Evolutionary conservation across 2,329 filamentous ascomycete species (phyloP), one percentile per base, ranked within the genome.

Genomic region (Arthrobotrys iridis): DNA sequence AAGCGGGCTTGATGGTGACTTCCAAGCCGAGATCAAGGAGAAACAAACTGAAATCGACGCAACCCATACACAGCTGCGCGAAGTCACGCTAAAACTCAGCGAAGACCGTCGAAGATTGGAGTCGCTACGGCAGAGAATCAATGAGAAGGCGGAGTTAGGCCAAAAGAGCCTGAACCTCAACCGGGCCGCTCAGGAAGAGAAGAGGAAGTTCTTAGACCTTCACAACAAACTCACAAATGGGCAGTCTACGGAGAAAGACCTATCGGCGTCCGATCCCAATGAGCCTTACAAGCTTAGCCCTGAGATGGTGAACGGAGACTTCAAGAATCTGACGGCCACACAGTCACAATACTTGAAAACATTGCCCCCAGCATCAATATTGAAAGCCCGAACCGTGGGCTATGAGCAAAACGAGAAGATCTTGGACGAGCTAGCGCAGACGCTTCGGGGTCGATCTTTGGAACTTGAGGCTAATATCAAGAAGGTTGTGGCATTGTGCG

Each of bases 401-500:
- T 90, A 97, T 74, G 86, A 87, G 66, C 84, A 85, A 10, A 89
- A 93, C 50, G 92, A 93, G 46, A 85, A 87, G 43, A 85, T 86
- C 15, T 88, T 95, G 10, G 84, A 88, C 62, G 87, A 88, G 58
- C 88, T 90, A 78, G 89, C 93, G 1, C 86, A 87, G 15, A 87
- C 87, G 4, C 86, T 99, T 6, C 90, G 92, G 81, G 89, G 90
- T 28, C 89, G 91, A 73, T 94, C 92, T 79, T 90, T 89, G 3
- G 93, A 97, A 63, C 86, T 96, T 2, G 94, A 97, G 80, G 86
- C 90, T 78, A 93, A 95, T 82, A 97, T 97, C 81, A 88, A 93
- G 24, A 91, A 90, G 78, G 92, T 98, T 28, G 93, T 99, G 22
- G 89, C 91, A 63, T 84, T 97, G 10, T 97, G 94, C 81, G 96